Evolutionary conservation across 345 rosid species (phyloP).

Genomic region (Theobroma cacao): DNA sequence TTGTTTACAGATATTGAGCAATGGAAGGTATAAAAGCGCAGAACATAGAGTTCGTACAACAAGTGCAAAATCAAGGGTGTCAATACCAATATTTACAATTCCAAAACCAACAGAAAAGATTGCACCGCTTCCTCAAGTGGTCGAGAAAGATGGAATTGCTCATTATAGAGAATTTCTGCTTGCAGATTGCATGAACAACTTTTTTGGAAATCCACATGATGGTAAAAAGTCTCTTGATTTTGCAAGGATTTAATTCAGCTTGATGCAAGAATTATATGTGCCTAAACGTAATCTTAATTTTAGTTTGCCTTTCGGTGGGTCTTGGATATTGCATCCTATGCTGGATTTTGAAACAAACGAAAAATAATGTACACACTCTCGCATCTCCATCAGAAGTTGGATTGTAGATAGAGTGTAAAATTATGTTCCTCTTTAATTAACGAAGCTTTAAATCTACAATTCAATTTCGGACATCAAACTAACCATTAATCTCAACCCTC

Average conservation of each 20-base stretch:
- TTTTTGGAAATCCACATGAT: not conserved
- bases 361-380: no score
- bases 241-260: not conserved
- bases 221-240: not conserved
- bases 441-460: no score
- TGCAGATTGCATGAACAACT: not conserved
- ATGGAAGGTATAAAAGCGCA: slow-evolving; percentile 59
- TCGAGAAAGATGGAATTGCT: not conserved
- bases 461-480: no score
- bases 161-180: not conserved
- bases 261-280: no score
- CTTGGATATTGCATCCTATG: not conserved
- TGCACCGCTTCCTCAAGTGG: not conserved
- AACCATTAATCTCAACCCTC: no score
- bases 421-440: no score
- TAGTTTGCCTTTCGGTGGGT: not conserved
- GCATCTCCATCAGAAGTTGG: no score
- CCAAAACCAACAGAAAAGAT: not conserved
- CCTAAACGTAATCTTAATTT: not conserved
- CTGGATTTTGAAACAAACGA: no score
- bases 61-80: slow-evolving; percentile 43
- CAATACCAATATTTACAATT: slow-evolving; percentile 21
- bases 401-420: no score
- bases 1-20: slow-evolving; percentile 48
- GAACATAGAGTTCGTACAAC: slow-evolving; percentile 56